Evolutionary conservation across 352 stramenopile genomes (phyloP).

Genomic region (Peronospora tabacina): DNA sequence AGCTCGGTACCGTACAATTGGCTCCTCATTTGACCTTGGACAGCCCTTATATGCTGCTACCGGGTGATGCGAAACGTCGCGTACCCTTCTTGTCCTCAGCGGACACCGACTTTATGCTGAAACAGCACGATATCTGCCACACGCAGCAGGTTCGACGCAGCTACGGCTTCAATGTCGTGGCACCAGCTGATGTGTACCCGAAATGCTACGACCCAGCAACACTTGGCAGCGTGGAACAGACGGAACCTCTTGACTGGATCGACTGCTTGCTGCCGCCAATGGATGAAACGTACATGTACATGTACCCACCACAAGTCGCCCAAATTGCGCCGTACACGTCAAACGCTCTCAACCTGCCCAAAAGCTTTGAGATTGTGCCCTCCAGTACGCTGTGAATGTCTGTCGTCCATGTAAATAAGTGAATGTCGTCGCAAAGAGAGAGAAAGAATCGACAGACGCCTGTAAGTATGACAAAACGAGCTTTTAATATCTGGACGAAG

Average conservation of each 20-base stretch:
- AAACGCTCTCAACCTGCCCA: slow-evolving; percentile 15
- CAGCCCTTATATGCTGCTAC: slow-evolving; percentile 11
- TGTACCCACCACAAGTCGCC: slow-evolving; percentile 23
- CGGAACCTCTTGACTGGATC: slow-evolving; percentile 49
- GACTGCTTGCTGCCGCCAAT: slow-evolving; percentile 40
- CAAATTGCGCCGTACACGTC: slow-evolving; percentile 11
- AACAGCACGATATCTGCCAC: slow-evolving; percentile 27
- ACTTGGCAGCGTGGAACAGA: slow-evolving; percentile 6
- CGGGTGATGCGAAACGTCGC: slow-evolving; percentile 7
- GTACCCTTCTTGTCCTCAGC: slow-evolving; percentile 20
- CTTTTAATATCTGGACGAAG: no score
- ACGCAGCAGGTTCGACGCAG: slow-evolving; percentile 14
- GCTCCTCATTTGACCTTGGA: slow-evolving; percentile 9
- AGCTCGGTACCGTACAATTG: slow-evolving; percentile 3
- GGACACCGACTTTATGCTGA: slow-evolving; percentile 28
- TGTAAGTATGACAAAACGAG: slow-evolving; percentile 19
- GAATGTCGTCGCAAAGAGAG: slow-evolving; percentile 10
- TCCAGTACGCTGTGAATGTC: slow-evolving; percentile 20
- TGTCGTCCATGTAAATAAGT: slow-evolving; percentile 8
- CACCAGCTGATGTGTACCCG: slow-evolving; percentile 7
- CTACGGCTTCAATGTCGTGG: slow-evolving; percentile 17
- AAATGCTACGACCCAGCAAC: slow-evolving; percentile 10
- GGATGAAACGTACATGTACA: slow-evolving; percentile 36
- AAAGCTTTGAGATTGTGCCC: slow-evolving; percentile 33
- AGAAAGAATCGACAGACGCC: slow-evolving; percentile 4